phyloP scores from a whole-genome alignment of 352 stramenopile species.

The Globisporangium takayamanum region DNA sequence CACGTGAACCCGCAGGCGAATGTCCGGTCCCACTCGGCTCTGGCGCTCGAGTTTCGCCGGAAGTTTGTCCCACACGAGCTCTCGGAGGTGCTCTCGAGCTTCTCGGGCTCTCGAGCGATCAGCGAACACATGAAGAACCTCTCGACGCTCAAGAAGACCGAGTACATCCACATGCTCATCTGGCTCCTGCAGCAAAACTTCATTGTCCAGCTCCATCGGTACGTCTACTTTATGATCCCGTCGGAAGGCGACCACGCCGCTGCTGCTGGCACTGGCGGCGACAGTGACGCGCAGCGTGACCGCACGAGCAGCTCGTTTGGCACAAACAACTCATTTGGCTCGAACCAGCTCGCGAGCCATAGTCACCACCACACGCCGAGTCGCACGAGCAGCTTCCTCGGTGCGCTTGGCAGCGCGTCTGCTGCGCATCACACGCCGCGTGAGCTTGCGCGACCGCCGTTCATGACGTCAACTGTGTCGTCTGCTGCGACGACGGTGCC shows the following conservation, averaged over 20 bases:
- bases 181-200: constrained; percentile 84
- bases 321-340: constrained; percentile 12
- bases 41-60: constrained; percentile 65
- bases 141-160: constrained; percentile 52
- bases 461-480: no score
- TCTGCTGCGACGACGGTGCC: no score
- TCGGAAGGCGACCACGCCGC: constrained; percentile 45
- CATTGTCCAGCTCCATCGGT: constrained; percentile 78
- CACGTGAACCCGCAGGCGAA: constrained; percentile 60
- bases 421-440: not conserved
- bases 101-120: constrained; percentile 61
- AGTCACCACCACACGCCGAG: constrained; percentile 4
- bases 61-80: constrained; percentile 70
- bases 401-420: no score
- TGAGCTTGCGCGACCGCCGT: no score
- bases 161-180: constrained; percentile 86
- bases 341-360: constrained; percentile 17
- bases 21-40: constrained; percentile 36
- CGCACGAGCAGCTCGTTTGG: constrained; percentile 15
- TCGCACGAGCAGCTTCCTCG: constrained; percentile 2
- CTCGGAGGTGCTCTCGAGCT: constrained; percentile 64
- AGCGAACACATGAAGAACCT: constrained; percentile 79
- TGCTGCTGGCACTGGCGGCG: not conserved
- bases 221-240: constrained; percentile 85
- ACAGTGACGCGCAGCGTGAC: constrained; percentile 11